Percentiles rank a stretch among this genome's conserved stretches.
phyloP scores from a whole-genome alignment of 352 stramenopile genomes.

The Globisporangium emineosum region DNA sequence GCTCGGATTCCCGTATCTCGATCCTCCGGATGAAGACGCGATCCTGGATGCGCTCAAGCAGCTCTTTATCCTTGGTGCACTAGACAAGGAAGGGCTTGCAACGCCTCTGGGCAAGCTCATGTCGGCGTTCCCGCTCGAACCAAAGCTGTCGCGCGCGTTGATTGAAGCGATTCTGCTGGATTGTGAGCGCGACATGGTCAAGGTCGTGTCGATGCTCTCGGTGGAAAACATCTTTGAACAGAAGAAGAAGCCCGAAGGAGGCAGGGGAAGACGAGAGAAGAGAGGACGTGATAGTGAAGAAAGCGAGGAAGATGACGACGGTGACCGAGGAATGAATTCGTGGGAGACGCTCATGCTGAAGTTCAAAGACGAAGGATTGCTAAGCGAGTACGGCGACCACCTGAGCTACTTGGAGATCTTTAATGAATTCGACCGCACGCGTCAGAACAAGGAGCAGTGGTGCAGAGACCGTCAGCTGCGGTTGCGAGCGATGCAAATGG shows the following conservation, averaged over 20 bases:
- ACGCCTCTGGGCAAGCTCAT: slow-evolving; percentile 77
- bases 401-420: slow-evolving; percentile 50
- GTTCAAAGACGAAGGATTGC: slow-evolving; percentile 37
- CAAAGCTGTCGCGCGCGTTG: slow-evolving; percentile 58
- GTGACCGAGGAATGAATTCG: slow-evolving; percentile 4
- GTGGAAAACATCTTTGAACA: slow-evolving; percentile 75
- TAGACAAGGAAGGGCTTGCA: slow-evolving; percentile 46
- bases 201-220: slow-evolving; percentile 82
- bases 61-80: slow-evolving; percentile 59
- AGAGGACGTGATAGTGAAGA: slow-evolving; percentile 5
- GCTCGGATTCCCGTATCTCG: slow-evolving; percentile 63
- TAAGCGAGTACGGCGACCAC: slow-evolving; percentile 57
- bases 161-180: slow-evolving; percentile 55
- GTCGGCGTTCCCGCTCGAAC: slow-evolving; percentile 81
- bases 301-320: slow-evolving; percentile 21
- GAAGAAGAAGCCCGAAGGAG: slow-evolving; percentile 7
- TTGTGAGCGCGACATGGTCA: slow-evolving; percentile 62
- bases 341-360: slow-evolving; percentile 42
- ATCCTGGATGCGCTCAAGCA: slow-evolving; percentile 77
- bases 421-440: slow-evolving; percentile 32
- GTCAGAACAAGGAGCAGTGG: slow-evolving; percentile 34
- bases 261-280: slow-evolving; percentile 2
- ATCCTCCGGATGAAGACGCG: slow-evolving; percentile 64
- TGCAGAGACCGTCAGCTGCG: slow-evolving; percentile 50
- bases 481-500: slow-evolving; percentile 51